Base-by-base conservation (phyloP, 306 rosid species). In the Cicer yamashitae region DNA sequence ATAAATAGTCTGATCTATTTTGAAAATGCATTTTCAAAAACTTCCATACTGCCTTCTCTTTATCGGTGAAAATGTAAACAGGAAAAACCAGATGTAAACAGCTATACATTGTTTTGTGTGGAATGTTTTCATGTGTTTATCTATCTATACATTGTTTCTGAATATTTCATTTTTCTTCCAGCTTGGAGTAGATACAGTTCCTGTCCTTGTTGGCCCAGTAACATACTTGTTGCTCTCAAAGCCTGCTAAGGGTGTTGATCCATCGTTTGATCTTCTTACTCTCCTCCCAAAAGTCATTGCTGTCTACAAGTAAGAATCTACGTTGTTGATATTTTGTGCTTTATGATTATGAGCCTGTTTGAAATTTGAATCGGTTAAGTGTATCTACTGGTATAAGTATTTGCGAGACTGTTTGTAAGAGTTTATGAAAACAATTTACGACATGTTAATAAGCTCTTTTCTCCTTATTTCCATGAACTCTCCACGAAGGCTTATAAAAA, bases 121-220 rank as follows among this genome's bases (percentile, higher is more conserved):
- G 67, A 39, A 83, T 62, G 15, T 25, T 61, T 57, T 75, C 14
- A 10, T 18, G 46, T 38, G 57, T 69, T 63, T 40, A 40, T 69
- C 25, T 6, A 18, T 50, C n/a, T 20, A 14, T 25, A 45, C 14
- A 6, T 30, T 56, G 74, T 37, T 48, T n/a, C 14, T 75, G 67
- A 79, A 56, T 74, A 4, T 75, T 64, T 58, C 10, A 38, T 56
- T 71, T 75, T 22, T 78, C 62, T 71, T 78, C 85, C 86, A 92
- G 97, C 92, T 88, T 70, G 97, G 97, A 73, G 87, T 92, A n/a
- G 96, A 90, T 17, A 92, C 97, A 6, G 79, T 92, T 69, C 97
- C 97, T 7, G 90, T 90, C 81, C 89, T 92, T 44, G 10, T 89
- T 67, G 96, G 97, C 50, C 97, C 97, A 2, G 96, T 92, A 70